Base-by-base conservation (phyloP, 1,284 basidiomycete species). In the Lentinula novae-zelandiae region DNA sequence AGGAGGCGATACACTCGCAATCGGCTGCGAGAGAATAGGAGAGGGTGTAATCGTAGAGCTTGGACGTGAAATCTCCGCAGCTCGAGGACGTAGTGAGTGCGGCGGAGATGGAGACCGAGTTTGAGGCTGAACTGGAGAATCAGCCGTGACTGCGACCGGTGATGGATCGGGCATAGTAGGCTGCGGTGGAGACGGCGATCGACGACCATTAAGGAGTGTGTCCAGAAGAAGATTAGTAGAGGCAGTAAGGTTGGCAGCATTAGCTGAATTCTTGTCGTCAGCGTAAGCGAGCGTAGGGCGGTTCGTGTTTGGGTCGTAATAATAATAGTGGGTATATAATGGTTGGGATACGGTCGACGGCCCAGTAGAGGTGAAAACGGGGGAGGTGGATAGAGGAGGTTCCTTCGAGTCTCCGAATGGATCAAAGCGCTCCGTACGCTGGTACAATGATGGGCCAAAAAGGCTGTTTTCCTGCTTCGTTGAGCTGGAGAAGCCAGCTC, bases 251-350 rank as follows among this genome's bases (percentile, higher is more conserved):
- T 59, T 59, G 22, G 50, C 20, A 20, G 40, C 42, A 52, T 46
- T 46, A 13, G 31, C 33, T 34, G 46, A 10, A 55, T 17, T 54
- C 20, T 60, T 48, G 31, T 44, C 44, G 22, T 60, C 59, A 22
- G 59, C 58, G 44, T 60, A 63, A 60, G 62, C 62, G 58, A 63
- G 62, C 50, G 58, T 63, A 31, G 62, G 62, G 39, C 55, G 56
- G 50, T 63, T 63, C 55, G 62, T 63, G 46, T 39, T 51, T 10
- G 27, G 40, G 51, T 63, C 62, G 42, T 63, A 63, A 57, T 63
- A 63, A 22, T 63, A 63, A 49, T 60, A 63, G 20, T 63, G 62
- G 46, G 58, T 63, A 50, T 63, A 63, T 20, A 50, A 48, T 42
- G 62, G 58, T 31, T 53, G 38, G 52, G 31, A 31, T 33, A 12